Percentiles rank a stretch among this genome's conserved stretches.
Evolutionary conservation across 2,329 filamentous ascomycete genomes (phyloP).

Genomic region (Trichophyton benhamiae): DNA sequence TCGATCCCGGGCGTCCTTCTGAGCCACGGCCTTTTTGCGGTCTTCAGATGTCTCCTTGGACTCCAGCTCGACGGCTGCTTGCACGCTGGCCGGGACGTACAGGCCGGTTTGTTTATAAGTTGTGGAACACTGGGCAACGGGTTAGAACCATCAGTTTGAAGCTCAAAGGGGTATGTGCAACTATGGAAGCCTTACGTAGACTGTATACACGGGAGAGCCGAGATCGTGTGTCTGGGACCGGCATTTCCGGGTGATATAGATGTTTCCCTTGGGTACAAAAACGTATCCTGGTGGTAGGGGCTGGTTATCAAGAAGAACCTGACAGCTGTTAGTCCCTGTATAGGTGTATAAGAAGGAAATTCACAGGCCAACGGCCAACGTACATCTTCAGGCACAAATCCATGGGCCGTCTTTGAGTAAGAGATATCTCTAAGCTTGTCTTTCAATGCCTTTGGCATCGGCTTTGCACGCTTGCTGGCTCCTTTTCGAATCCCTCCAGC

Average conservation of each 20-base stretch:
- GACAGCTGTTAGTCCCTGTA: not conserved
- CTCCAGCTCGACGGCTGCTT: constrained; percentile 26
- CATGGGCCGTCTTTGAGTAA: not conserved
- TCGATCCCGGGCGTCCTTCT: constrained; percentile 24
- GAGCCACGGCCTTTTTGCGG: constrained; percentile 29
- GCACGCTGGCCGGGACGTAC: constrained; percentile 30
- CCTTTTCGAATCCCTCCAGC: not conserved
- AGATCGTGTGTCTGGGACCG: constrained; percentile 26
- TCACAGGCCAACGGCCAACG: not conserved
- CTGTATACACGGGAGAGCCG: constrained; percentile 23
- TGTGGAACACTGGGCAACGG: constrained; percentile 17
- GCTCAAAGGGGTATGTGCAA: not conserved
- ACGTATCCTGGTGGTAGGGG: constrained; percentile 23
- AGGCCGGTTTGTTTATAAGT: constrained; percentile 30
- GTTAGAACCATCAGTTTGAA: constrained; percentile 1
- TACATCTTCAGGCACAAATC: constrained; percentile 1
- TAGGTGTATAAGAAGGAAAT: not conserved
- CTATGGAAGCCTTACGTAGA: constrained; percentile 23
- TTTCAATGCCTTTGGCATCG: not conserved
- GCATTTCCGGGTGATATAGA: constrained; percentile 34
- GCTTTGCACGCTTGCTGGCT: not conserved
- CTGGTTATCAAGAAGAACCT: constrained; percentile 24
- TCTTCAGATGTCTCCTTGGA: constrained; percentile 30
- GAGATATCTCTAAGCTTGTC: not conserved
- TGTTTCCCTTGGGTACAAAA: constrained; percentile 32